Evolutionary conservation across 2,329 filamentous ascomycete genomes (phyloP), one percentile per base, ranked within the genome.

Genomic region (Aspergillus latus): DNA sequence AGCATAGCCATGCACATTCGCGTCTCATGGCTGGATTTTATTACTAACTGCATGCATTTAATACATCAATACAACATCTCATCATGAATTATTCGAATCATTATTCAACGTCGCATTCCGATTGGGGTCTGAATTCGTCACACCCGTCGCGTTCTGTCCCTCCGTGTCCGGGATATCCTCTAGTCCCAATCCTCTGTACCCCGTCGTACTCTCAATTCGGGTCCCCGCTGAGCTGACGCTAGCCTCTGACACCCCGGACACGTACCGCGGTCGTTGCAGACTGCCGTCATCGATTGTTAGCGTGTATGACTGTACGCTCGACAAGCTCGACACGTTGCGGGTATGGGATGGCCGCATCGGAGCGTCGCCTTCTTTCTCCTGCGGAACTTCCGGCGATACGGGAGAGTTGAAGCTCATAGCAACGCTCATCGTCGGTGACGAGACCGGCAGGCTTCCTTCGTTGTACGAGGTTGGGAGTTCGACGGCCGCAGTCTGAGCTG

Each of bases 391-490:
- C 0, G 45, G 48, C 1, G 55, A 54, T 5, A 62, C 15, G 2
- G 60, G 59, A 2, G 59, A 62, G 4, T 30, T 29, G 15, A 49
- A 58, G 1, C 40, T 53, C 2, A 26, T 10, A 7, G 32, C 36
- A 15, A 32, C 16, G 10, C 37, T 21, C 2, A 34, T 42, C 1
- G 16, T 42, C 4, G 49, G 21, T 7, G 30, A 28, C 7, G 43
- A 43, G 5, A 15, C 45, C 6, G 54, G 39, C 2, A 43, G 15
- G 2, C 34, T 26, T 7, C 40, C 39, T 11, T 53, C 44, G 34
- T 62, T 62, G 40, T 43, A 60, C 2, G 55, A 13, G 1, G 60
- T 62, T 2, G 60, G 58, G 7, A 62, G 56, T 11, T 62, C 60
- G 6, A 60, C 50, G 0, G 58, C 56, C 21, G 21, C 21, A 3